Evolutionary conservation across 2,329 filamentous ascomycete species (phyloP).

Genomic region (Cadophora luteo-olivacea): DNA sequence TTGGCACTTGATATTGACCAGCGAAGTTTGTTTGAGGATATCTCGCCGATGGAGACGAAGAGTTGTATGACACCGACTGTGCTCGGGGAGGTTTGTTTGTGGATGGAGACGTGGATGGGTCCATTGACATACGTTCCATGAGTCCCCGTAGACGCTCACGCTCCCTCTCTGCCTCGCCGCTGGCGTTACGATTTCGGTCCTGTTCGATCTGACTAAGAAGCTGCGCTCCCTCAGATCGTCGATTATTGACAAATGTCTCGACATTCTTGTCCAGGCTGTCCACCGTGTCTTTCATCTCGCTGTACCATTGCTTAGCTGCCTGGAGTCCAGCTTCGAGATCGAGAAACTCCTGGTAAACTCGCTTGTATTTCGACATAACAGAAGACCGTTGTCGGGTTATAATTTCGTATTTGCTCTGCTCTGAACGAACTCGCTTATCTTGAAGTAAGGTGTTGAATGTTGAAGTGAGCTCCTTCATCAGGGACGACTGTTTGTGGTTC

Average conservation of each 20-base stretch:
- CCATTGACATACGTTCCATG: constrained; percentile 96
- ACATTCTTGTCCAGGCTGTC: constrained; percentile 95
- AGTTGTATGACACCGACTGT: constrained; percentile 45
- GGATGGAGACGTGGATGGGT: constrained; percentile 57
- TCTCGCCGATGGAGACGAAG: constrained; percentile 47
- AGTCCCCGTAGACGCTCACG: constrained; percentile 84
- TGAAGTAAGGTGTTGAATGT: constrained; percentile 88
- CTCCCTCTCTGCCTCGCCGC: constrained; percentile 71
- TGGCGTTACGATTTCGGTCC: constrained; percentile 42
- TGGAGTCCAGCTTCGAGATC: constrained; percentile 86
- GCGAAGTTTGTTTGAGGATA: constrained; percentile 62
- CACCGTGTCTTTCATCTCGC: constrained; percentile 93
- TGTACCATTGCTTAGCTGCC: constrained; percentile 91
- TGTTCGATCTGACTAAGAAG: constrained; percentile 78
- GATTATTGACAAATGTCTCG: constrained; percentile 94
- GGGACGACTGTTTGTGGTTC: constrained; percentile 90
- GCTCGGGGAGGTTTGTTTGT: constrained; percentile 46
- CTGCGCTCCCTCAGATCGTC: constrained; percentile 88
- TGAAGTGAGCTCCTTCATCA: constrained; percentile 93
- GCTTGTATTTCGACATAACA: constrained; percentile 87
- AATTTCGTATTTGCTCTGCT: constrained; percentile 93
- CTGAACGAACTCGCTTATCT: constrained; percentile 90
- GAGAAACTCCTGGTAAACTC: constrained; percentile 90
- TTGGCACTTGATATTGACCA: constrained; percentile 65
- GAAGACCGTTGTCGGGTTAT: constrained; percentile 83